Evolutionary conservation across 345 rosid species (phyloP).

Genomic region (Aquilaria yunnanensis): DNA sequence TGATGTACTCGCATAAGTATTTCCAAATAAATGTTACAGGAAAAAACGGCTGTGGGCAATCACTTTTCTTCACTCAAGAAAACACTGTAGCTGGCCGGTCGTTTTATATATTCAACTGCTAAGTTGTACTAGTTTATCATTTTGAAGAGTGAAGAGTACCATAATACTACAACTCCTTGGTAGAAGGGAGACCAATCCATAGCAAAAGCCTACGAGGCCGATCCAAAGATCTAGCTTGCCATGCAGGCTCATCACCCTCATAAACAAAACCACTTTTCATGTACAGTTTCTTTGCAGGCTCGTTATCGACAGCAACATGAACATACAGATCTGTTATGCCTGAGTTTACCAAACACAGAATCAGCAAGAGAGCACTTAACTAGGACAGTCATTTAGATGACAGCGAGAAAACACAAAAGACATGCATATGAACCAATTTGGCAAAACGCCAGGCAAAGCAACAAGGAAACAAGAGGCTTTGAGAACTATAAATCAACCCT

Average conservation of each 20-base stretch:
- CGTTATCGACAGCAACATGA: constrained; percentile 78
- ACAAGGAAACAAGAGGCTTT: too few species aligned
- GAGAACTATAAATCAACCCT: too few species aligned
- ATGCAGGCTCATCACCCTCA: constrained; percentile 80
- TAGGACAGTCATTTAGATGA: background rate
- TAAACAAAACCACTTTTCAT: constrained; percentile 60
- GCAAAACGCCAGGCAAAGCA: background rate
- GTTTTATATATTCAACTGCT: too few species aligned
- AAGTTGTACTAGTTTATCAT: too few species aligned
- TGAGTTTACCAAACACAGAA: constrained; percentile 16
- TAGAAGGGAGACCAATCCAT: constrained; percentile 52
- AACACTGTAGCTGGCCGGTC: too few species aligned
- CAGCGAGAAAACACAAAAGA: background rate
- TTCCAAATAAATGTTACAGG: too few species aligned
- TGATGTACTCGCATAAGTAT: background rate
- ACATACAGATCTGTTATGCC: constrained; percentile 89
- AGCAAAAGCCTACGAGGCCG: constrained; percentile 70
- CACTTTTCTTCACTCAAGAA: too few species aligned
- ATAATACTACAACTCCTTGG: constrained; percentile 17
- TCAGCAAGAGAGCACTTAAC: background rate
- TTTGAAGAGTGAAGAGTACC: background rate
- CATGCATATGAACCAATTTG: background rate
- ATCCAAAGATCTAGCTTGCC: constrained; percentile 90
- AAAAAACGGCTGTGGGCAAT: too few species aligned
- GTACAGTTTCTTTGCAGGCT: constrained; percentile 78